Evolutionary conservation across 805 yeast genomes (phyloP).

Genomic region (Torulaspora quercuum): DNA sequence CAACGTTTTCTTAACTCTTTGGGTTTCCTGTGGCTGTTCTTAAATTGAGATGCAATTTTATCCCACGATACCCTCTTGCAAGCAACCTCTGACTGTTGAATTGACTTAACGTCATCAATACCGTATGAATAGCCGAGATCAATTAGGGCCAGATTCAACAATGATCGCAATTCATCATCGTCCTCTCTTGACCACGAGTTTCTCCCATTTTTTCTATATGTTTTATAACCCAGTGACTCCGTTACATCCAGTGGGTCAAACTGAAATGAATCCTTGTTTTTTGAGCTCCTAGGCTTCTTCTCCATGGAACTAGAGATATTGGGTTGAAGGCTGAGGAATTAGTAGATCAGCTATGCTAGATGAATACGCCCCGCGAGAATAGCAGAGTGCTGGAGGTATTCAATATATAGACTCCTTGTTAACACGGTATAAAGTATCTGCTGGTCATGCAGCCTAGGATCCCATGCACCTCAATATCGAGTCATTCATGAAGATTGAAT

Average conservation of each 20-base stretch:
- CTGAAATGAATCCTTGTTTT: constrained; percentile 27
- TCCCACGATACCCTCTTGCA: constrained; percentile 58
- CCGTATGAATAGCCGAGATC: constrained; percentile 38
- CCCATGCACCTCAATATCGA: not conserved
- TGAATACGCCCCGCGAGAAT: not conserved
- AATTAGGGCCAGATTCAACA: constrained; percentile 40
- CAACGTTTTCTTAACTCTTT: constrained; percentile 87
- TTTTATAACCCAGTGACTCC: constrained; percentile 69
- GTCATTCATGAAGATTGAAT: no score
- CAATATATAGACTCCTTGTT: not conserved
- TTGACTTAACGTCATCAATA: constrained; percentile 29
- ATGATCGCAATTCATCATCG: constrained; percentile 50
- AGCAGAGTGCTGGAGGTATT: no score
- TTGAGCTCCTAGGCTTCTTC: constrained; percentile 15
- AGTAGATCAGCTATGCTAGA: not conserved
- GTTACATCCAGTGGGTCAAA: constrained; percentile 51
- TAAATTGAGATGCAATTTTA: constrained; percentile 45
- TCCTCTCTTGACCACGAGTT: constrained; percentile 76
- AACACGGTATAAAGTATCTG: not conserved
- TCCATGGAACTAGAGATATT: constrained; percentile 13
- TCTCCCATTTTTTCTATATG: constrained; percentile 59
- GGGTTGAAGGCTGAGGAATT: not conserved
- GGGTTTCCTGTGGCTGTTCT: constrained; percentile 53
- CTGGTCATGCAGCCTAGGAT: not conserved
- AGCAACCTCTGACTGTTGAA: constrained; percentile 30